Base-by-base conservation (phyloP, 495 filamentous ascomycete species). In the Penicillium ucsense region DNA sequence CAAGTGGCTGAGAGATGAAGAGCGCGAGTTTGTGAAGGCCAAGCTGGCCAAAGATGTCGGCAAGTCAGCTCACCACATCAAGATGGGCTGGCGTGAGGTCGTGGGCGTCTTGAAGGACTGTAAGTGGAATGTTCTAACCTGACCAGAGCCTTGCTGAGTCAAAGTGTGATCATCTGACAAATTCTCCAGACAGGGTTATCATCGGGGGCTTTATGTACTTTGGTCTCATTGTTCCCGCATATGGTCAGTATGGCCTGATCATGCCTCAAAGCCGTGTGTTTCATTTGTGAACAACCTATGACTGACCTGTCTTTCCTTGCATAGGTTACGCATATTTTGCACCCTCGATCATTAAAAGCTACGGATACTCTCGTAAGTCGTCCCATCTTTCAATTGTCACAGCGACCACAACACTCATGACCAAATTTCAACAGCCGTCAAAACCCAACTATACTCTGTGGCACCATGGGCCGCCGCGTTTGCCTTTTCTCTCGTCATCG, bases 131-230 rank as follows among this genome's bases (percentile, higher is more conserved):
- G 27, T 29, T 20, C 2, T 2, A 20, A 20, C 2, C 20, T 1
- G 20, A 20, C 2, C 20, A 20, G 20, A 20, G 20, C 20, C 1
- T 20, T 20, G 20, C 20, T 11, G n/a, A 20, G 27, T 10, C 1
- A 37, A 1, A 8, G 29, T 6, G 12, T 8, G 12, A 30, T 8
- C 27, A 12, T 8, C 45, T 57, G n/a, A 57, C 46, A 29, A 10
- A 37, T 48, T 7, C 10, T 49, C 4, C 36, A 73, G 75, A 75
- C 60, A 85, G 85, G 62, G 70, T 86, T 47, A 71, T 85, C 46
- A 63, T 94, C 33, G 90, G 85, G 46, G 89, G 83, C 3, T 76
- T 95, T 57, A 91, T 94, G 88, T 94, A 94, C 65, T 87, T 73
- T 43, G 71, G 71, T 29, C 69, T 95, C 31, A 84, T 95, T 50